phyloP scores from a whole-genome alignment of 352 stramenopile species.

The Thalassiosira sp. region DNA sequence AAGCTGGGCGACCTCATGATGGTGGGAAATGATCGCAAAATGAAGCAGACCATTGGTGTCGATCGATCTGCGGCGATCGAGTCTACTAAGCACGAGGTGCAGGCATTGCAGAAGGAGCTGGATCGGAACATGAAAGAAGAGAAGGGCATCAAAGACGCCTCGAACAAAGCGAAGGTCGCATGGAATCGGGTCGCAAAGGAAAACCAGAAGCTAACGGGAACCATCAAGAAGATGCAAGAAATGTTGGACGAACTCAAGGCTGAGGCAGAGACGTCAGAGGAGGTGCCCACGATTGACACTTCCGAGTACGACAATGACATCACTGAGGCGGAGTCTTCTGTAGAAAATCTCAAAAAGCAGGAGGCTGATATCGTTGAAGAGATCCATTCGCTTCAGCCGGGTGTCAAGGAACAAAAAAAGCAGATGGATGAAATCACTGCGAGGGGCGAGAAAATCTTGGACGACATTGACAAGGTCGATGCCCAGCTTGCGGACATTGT shows the following conservation, averaged over 20 bases:
- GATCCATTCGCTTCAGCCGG: slow-evolving; percentile 54
- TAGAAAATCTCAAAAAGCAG: slow-evolving; percentile 57
- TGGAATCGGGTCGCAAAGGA: slow-evolving; percentile 65
- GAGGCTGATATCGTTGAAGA: slow-evolving; percentile 37
- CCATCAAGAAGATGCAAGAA: slow-evolving; percentile 47
- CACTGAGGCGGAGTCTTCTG: slow-evolving; percentile 41
- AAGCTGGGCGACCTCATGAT: slow-evolving; percentile 49
- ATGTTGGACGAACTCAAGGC: slow-evolving; percentile 58
- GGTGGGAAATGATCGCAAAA: slow-evolving; percentile 56
- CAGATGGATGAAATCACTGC: slow-evolving; percentile 62
- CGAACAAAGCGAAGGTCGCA: slow-evolving; percentile 40
- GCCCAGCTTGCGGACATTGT: slow-evolving; percentile 59
- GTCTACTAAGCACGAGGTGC: slow-evolving; percentile 60
- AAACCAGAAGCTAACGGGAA: slow-evolving; percentile 20
- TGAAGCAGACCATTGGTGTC: slow-evolving; percentile 71
- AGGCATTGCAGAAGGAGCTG: slow-evolving; percentile 64
- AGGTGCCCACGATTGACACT: slow-evolving; percentile 71
- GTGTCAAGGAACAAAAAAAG: slow-evolving; percentile 48
- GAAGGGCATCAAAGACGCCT: slow-evolving; percentile 43
- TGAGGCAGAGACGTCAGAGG: slow-evolving; percentile 55
- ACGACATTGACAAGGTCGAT: slow-evolving; percentile 67
- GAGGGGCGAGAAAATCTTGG: slow-evolving; percentile 71
- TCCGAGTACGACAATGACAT: slow-evolving; percentile 73
- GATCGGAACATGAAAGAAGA: slow-evolving; percentile 38
- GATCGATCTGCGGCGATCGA: slow-evolving; percentile 66